Percentiles rank a stretch among this genome's conserved stretches.
Evolutionary conservation across 225 moss, liverwort and hornwort species (phyloP).

Genomic region (Ulota crispa): DNA sequence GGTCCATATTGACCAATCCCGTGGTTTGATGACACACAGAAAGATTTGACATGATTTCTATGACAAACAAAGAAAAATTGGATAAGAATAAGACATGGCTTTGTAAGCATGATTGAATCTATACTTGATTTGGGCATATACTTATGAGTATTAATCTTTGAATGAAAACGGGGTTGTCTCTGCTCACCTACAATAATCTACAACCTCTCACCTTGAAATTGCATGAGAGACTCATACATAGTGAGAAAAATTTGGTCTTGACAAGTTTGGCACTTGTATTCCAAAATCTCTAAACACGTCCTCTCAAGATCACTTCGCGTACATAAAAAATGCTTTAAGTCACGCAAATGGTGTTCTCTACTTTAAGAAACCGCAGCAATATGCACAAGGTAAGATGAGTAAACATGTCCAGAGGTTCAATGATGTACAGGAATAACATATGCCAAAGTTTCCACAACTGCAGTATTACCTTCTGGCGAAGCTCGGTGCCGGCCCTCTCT

Average conservation of each 20-base stretch:
- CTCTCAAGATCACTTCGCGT: not conserved
- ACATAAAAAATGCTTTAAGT: not conserved
- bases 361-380: not conserved
- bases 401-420: not conserved
- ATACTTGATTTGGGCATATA: not conserved
- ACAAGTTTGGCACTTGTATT: not conserved
- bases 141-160: not conserved
- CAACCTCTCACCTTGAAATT: not conserved
- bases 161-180: not conserved
- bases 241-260: not conserved
- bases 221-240: not conserved
- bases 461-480: constrained; percentile 65
- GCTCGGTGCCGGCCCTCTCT: constrained; percentile 71
- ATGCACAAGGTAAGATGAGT: not conserved
- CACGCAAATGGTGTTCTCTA: not conserved
- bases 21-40: too few relatives aligned
- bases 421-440: not conserved
- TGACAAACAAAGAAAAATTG: too few relatives aligned
- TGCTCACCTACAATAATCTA: not conserved
- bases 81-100: too few relatives aligned
- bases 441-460: not conserved
- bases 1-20: too few relatives aligned
- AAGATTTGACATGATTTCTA: too few relatives aligned
- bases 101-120: too few relatives aligned
- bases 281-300: not conserved